Evolutionary conservation across 495 filamentous ascomycete species (phyloP), one percentile per base, ranked within the genome.

Genomic region (Penicillium egyptiacum): DNA sequence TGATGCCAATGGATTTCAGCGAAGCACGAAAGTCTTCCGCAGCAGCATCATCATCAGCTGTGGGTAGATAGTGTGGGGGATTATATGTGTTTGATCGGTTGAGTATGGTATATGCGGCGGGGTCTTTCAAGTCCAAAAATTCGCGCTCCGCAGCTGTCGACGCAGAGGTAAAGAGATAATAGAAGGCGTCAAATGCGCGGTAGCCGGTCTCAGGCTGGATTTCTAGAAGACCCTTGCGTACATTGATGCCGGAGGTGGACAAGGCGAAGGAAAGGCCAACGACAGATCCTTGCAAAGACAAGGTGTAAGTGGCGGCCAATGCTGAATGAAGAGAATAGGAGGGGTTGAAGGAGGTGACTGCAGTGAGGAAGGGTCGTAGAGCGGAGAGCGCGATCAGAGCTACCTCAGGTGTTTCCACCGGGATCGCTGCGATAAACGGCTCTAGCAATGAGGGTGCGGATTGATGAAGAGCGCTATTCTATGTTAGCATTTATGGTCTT

Each of bases 121-220:
- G 82, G n/a, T 83, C 80, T 71, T 92, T 89, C 31, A 98, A 78
- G 42, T 87, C 86, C n/a, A 98, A 77, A 54, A 91, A 96, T 67
- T 98, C 92, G 37, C 91, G 82, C 75, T 98, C 94, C 1, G 91
- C 91, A 1, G 87, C 88, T 2, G 92, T 95, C 0, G 94, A 95
- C 14, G 90, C 87, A 26, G 88, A 90, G 1, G 92, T 95, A 22
- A 96, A 79, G 3, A 98, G 84, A 61, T 97, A 98, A 74, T 98
- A 98, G 70, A 98, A 98, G 26, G 92, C 95, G 67, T 98, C 92
- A 63, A 98, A 98, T n/a, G 93, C 94, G 55, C 94, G 86, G 67
- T 89, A 91, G 20, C 95, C 94, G 7, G 84, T 56, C 66, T 96
- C 85, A 0, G 83, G 70, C 0, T 94, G 90, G 25, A 98, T 82